Evolutionary conservation across 345 rosid species (phyloP).

Genomic region (Syzygium aqueum): DNA sequence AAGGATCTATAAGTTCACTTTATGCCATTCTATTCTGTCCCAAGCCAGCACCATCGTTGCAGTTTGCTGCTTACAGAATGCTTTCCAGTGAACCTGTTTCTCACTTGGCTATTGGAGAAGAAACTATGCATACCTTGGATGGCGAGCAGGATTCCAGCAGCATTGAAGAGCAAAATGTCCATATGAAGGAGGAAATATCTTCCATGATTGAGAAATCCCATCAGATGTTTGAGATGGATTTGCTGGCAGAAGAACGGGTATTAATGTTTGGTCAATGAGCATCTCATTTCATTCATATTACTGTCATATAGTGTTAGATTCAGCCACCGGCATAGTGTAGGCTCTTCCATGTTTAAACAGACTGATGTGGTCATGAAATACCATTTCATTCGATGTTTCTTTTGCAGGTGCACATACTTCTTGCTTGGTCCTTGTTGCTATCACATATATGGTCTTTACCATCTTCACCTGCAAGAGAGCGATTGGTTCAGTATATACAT

Average conservation of each 20-base stretch:
- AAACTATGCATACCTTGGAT: constrained; percentile 14
- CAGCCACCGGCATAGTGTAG: not conserved
- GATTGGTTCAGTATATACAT: constrained; percentile 72
- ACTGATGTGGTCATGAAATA: not conserved
- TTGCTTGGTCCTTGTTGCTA: constrained; percentile 83
- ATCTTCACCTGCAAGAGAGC: constrained; percentile 53
- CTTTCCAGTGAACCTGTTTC: constrained; percentile 79
- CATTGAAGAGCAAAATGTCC: constrained; percentile 40
- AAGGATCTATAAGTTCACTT: constrained; percentile 70
- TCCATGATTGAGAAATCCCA: constrained; percentile 55
- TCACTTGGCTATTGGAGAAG: constrained; percentile 55
- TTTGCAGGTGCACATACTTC: constrained; percentile 65
- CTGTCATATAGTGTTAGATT: not conserved
- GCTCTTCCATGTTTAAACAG: not conserved
- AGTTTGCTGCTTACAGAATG: constrained; percentile 76
- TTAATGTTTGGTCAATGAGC: not conserved
- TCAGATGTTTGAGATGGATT: constrained; percentile 68
- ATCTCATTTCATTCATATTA: not conserved
- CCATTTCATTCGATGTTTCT: not conserved
- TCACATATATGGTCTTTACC: constrained; percentile 72
- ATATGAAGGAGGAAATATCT: constrained; percentile 60
- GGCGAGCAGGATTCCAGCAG: constrained; percentile 30
- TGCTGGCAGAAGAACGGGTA: constrained; percentile 69
- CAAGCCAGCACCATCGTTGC: constrained; percentile 52
- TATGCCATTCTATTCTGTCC: constrained; percentile 77